Evolutionary conservation across 805 yeast species (phyloP), one percentile per base, ranked within the genome.

Genomic region (Starmerella sp.): DNA sequence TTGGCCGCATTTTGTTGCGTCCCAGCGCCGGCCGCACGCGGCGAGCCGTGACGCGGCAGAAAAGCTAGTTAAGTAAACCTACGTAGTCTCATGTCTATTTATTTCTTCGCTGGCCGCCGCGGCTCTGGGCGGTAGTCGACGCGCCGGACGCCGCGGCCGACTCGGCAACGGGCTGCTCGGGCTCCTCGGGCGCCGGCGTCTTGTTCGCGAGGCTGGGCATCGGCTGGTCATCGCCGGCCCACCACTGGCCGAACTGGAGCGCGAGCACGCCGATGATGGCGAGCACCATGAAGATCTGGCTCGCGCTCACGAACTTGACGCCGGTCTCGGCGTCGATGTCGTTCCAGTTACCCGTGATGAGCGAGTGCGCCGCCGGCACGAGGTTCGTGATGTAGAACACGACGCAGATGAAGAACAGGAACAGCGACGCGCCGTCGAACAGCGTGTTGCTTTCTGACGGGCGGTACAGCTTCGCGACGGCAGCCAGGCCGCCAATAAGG

Each of bases 311-410:
- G 41, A 93, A 96, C 60, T 86, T 87, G 64, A 91, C 71, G 34
- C 97, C 97, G 28, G 95, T 86, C 57, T 76, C 75, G 67, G 78
- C 81, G 64, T 86, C 86, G 51, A 93, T 95, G 51, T 91, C 97
- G 61, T 96, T 97, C 97, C 97, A 91, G 57, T 80, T 75, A 45
- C 89, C 90, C 55, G 77, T 69, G 31, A 80, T 63, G 53, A 87
- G 79, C 54, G 90, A 79, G 62, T 77, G 77, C 41, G 83, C 74
- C 53, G 97, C 97, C 52, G 85, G 80, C 66, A 87, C 78, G 62
- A 91, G 75, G 72, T 93, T 93, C 59, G 96, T 84, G 64, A 91
- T 73, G 70, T 89, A 93, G 63, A 91, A 78, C 63, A 91, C 81
- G 46, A 85, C 71, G 17, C 84, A 85, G 38, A 82, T 72, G 68